These are phyloP conservation scores for Arabidopsis arenosa DNA, from an alignment of 345 rosid species.

Conservation along the genomic window DNA sequence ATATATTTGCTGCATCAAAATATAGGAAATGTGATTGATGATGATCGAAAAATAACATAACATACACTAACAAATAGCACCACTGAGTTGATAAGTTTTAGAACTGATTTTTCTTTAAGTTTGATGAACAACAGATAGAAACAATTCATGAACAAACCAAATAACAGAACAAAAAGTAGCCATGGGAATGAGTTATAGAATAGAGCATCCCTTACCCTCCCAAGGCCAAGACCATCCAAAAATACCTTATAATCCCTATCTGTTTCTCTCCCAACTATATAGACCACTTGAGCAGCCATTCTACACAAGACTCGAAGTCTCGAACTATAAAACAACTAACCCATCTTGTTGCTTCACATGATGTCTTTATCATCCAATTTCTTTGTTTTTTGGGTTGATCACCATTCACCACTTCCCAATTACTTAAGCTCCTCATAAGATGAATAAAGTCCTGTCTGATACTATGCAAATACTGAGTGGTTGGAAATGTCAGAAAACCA, in stretches of 20 bases:
- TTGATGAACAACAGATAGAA: not conserved
- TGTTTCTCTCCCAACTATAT: not conserved
- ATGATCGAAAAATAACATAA: not conserved
- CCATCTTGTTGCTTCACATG: not conserved
- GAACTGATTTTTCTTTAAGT: not conserved
- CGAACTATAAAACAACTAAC: not conserved
- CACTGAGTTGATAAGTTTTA: not conserved
- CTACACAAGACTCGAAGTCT: not conserved
- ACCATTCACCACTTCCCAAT: not conserved
- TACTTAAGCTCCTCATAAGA: not conserved
- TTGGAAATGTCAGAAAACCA: too few relatives aligned
- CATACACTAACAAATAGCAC: not conserved
- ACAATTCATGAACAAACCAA: not conserved
- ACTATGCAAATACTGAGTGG: too few relatives aligned
- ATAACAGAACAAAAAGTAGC: not conserved
- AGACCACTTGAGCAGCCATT: not conserved
- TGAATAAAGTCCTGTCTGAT: too few relatives aligned
- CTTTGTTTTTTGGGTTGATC: too few relatives aligned
- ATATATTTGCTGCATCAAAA: not conserved
- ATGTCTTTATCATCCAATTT: not conserved
- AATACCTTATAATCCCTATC: not conserved
- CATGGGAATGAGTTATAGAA: not conserved
- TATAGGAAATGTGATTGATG: not conserved
- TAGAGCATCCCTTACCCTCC: not conserved
- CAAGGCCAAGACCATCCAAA: not conserved